These are phyloP conservation scores for Acacia pycnantha DNA, from an alignment of 331 rosid genomes.

Conservation along the genomic window DNA sequence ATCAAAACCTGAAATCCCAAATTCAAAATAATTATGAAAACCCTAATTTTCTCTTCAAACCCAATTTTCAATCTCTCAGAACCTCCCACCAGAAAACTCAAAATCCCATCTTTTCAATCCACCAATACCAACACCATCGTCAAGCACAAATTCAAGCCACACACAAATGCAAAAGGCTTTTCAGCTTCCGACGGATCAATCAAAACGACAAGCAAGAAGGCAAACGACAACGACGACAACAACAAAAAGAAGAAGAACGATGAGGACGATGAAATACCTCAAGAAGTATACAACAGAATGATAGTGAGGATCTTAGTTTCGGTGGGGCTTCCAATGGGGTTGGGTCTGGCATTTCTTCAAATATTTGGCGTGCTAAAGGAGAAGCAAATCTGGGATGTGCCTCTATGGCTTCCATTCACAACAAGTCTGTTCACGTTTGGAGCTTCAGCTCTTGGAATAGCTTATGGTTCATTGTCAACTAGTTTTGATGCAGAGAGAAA, in stretches of 20 bases:
- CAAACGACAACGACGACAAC: constrained; percentile 25
- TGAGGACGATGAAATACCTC: constrained; percentile 55
- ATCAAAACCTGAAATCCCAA: background rate
- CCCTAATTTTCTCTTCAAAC: constrained; percentile 44
- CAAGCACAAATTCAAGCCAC: constrained; percentile 24
- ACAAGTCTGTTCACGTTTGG: constrained; percentile 65
- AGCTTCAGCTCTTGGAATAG: constrained; percentile 66
- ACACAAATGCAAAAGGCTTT: constrained; percentile 67
- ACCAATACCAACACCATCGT: background rate
- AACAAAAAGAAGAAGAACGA: constrained; percentile 11
- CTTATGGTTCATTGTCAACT: constrained; percentile 74
- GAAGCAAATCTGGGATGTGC: constrained; percentile 49
- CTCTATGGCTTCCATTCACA: constrained; percentile 67
- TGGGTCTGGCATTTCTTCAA: constrained; percentile 56
- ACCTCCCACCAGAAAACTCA: constrained; percentile 51
- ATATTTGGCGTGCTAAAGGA: constrained; percentile 54
- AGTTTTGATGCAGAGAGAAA: constrained; percentile 70
- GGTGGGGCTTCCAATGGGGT: constrained; percentile 70
- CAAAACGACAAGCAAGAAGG: constrained; percentile 9
- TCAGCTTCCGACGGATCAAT: constrained; percentile 19
- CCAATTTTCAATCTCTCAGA: constrained; percentile 40
- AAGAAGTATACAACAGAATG: constrained; percentile 57
- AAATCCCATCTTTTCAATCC: constrained; percentile 28
- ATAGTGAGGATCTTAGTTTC: constrained; percentile 57
- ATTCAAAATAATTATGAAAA: constrained; percentile 50